Evolutionary conservation across 2,329 filamentous ascomycete genomes (phyloP), one percentile per base, ranked within the genome.

Genomic region (Botrytis galanthina): DNA sequence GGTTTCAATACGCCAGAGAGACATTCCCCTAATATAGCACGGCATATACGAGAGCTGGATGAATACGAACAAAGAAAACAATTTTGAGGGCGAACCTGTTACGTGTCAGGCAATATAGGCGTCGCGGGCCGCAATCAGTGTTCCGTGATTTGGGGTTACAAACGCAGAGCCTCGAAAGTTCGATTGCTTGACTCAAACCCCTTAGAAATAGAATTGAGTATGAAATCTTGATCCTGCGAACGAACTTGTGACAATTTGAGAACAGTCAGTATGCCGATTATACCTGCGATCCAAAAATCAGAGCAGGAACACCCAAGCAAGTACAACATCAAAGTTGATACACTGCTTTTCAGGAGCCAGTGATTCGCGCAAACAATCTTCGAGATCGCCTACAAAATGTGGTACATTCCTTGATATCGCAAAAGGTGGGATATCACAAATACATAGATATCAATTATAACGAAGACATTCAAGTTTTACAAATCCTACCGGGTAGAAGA

Each of bases 391-490:
- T 70, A 18, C 39, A 1, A 46, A 37, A 48, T 29, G 18, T 44
- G 16, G 10, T 44, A 3, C 35, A 70, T 32, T 20, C 10, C 6
- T 10, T 61, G 9, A 12, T 18, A 46, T 16, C 44, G 8, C 46
- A n/a, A 63, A n/a, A 8, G 6, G 16, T 42, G 16, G 42, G 42
- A 44, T 18, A 18, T 44, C 3, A 44, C 51, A 39, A 37, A 37
- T 70, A 73, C 32, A 57, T 64, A 12, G 26, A 59, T 16, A 73
- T 75, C 32, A 71, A 74, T 35, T 35, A 60, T 20, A n/a, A 74
- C 4, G 57, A 76, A 39, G 63, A 77, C 4, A 74, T 77, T 32
- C 76, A 73, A 18, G 62, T 76, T n/a, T 70, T 76, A 20, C 67
- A 39, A 48, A 74, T 74, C 26, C 20, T 69, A 1, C 67, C 57